Evolutionary conservation across 2,329 filamentous ascomycete species (phyloP), one percentile per base, ranked within the genome.

Genomic region (Sordariomycetes sp.): DNA sequence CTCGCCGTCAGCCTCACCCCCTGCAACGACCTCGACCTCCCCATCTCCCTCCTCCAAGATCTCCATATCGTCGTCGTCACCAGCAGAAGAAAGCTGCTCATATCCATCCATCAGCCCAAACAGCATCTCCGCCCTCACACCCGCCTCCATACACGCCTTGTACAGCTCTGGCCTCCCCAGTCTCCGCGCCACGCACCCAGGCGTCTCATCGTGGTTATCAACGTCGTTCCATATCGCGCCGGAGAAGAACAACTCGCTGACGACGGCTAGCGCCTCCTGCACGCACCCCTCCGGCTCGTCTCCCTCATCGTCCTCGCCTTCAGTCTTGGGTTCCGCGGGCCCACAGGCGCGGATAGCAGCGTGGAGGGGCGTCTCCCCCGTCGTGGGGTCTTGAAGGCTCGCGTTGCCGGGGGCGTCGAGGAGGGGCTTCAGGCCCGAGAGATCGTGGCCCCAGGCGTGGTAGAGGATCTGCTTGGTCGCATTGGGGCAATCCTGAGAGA

Each of bases 221-320:
- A 97, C 76, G 68, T 96, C 91, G 72, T 99, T 99, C 94, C 94
- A 99, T 63, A 97, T 96, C 12, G 90, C 94, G 35, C 94, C 94
- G 63, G 87, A 86, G 65, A 91, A 80, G 60, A 97, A 83, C 8
- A 97, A 77, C 65, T 94, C 81, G 62, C 81, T 80, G 4, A 96
- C 74, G 0, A 86, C 85, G 56, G 84, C 81, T 57, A 79, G 78
- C 2, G 84, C 87, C 45, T 80, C 79, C 53, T 84, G 79, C 35
- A 87, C 69, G 28, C 70, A 67, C 56, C 71, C 64, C 28, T 73
- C 70, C 25, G 73, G 71, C 10, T 67, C 67, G 2, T 69, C 68
- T 2, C 66, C 62, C 36, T 55, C 52, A 2, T 48, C 55, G n/a
- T 56, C 48, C 10, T 39, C 51, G 17, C 34, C 51, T 28, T 12